Base-by-base conservation (phyloP, 306 rosid species). In the Biancaea sappan region DNA sequence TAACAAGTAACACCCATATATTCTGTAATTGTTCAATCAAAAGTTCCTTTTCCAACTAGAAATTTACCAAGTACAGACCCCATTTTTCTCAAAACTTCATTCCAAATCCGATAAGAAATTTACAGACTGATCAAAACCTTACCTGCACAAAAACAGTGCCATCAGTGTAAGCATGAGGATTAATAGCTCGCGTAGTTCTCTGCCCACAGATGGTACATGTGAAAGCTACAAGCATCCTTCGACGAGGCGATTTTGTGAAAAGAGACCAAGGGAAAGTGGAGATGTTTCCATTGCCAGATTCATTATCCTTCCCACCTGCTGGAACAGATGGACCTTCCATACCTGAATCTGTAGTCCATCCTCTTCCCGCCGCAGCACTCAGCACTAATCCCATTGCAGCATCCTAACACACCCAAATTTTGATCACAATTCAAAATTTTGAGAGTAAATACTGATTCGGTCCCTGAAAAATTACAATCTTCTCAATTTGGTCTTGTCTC, bases 101-200 rank as follows among this genome's bases (percentile, higher is more conserved):
- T 18, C 52, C 51, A 21, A 48, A 60, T 50, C 50, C 71, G 14
- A 16, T 19, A 47, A 16, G 16, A 69, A 34, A 52, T 18, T 31
- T 2, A 43, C 5, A 18, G 18, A 47, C 31, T 44, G 29, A 46
- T 21, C 16, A 11, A 46, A 61, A 21, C 1, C 43, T 75, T 82
- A 94, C 97, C 98, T 94, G 97, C 52, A 94, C 98, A 79, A 94
- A 94, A 75, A 94, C 99, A 64, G 99, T 94, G 73, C 99, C 99
- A 83, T 94, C 97, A 8, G 95, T 87, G 83, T 92, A 94, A 37
- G 99, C 99, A 86, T 92, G 99, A 34, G 96, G 99, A 76, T 92
- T 94, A 54, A 92, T 92, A 15, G 98, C 99, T 12, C 99, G 86
- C 0, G 96, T 92, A 28, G 99, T 94, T 79, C 99, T 80, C 86